A percentile compares a stretch with the other conserved stretches of the same genome.
These are phyloP conservation scores for Lactarius hengduanensis DNA, from an alignment of 768 basidiomycete species.

Conservation along the genomic window DNA sequence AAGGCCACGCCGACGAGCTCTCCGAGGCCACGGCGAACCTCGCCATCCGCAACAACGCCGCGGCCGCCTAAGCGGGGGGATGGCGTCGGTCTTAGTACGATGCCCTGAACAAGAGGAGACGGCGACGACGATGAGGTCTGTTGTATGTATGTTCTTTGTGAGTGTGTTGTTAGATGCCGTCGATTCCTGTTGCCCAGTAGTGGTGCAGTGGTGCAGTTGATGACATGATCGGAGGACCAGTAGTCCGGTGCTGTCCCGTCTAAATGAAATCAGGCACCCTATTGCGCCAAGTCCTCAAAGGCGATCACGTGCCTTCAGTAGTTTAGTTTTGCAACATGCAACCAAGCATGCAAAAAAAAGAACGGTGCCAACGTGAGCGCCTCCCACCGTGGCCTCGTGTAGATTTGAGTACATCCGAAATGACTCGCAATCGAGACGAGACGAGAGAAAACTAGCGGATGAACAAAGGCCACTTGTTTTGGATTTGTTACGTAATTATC, in stretches of 20 bases:
- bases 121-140: not conserved
- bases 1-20: constrained; percentile 53
- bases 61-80: not conserved
- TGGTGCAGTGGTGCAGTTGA: too few species aligned
- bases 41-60: constrained; percentile 1
- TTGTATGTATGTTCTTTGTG: not conserved
- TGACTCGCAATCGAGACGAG: too few species aligned
- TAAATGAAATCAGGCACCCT: not conserved
- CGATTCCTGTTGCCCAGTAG: not conserved
- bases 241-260: not conserved
- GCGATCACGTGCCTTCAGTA: not conserved
- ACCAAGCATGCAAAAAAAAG: not conserved
- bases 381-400: too few species aligned
- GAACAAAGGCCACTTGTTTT: not conserved
- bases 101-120: not conserved
- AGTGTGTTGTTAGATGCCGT: not conserved
- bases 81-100: not conserved
- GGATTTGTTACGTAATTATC: too few species aligned
- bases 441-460: not conserved
- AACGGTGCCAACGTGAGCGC: too few species aligned
- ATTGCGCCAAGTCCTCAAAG: too few species aligned
- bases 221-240: not conserved
- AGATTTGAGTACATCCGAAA: too few species aligned
- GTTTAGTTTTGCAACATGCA: not conserved
- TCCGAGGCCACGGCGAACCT: constrained; percentile 56